Base-by-base conservation (phyloP, 179 eudicot genomes). In the Nepenthes alata region DNA sequence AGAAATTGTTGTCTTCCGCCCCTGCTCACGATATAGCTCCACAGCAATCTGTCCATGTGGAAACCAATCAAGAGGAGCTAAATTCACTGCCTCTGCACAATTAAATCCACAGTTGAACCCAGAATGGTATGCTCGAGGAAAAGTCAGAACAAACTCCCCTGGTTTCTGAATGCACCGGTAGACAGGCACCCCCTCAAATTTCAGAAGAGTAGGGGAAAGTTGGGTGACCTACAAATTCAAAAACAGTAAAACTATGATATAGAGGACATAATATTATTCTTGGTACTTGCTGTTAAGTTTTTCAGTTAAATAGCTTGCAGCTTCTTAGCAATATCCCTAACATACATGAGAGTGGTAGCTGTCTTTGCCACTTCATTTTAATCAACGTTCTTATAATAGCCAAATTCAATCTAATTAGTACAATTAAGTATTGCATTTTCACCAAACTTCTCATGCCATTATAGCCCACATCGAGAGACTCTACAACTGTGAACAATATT, bases 11-110 rank as follows among this genome's bases (percentile, higher is more conserved):
- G 97, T 94, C 71, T 82, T 91, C 37, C 99, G 73, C 53, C 81
- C 78, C 80, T 91, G 96, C 70, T 87, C 89, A 65, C 96, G 86
- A 66, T 94, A 94, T 53, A 90, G 86, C 84, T 94, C 99, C 66
- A 94, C 89, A 59, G 99, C 99, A 67, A 72, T 87, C 61, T 83
- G 96, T 41, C 99, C 99, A 62, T 84, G 94, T 11, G 97, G 99
- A 73, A 94, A 79, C 99, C 99, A 94, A 62, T 94, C 99, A 75
- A 91, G 75, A 59, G 99, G 97, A 61, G 99, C 99, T 69, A 91
- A 90, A 78, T 94, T 94, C 60, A 94, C 99, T 48, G 99, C 99
- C 78, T 94, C 99, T 37, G 99, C 99, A 74, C 99, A 94, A 64
- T 94, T 94, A 77, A 94, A 94, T 38, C 99, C 99, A 63, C 84